Conservation (phyloP, 257 asterid species). For the Przewalskia tangutica region DNA sequence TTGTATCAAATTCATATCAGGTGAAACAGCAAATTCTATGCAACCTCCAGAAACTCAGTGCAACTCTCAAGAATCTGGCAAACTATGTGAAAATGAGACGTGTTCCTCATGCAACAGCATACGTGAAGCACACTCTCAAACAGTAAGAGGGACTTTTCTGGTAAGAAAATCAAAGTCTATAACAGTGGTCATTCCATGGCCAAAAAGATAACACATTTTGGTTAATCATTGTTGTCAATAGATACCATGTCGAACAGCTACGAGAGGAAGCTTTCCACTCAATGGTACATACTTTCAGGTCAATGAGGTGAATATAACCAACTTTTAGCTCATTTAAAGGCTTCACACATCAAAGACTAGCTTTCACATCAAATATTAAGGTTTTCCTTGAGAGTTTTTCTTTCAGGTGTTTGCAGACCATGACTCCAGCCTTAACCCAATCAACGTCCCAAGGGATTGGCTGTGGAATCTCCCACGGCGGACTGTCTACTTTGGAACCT, state of each 20-base stretch:
- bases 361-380: not conserved
- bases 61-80: slow-evolving; percentile 48
- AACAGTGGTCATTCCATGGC: not conserved
- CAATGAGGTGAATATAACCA: slow-evolving; percentile 58
- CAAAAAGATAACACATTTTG: slow-evolving; percentile 1
- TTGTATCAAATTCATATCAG: slow-evolving; percentile 26
- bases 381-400: slow-evolving; percentile 6
- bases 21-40: slow-evolving; percentile 79
- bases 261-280: slow-evolving; percentile 98
- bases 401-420: slow-evolving; percentile 94
- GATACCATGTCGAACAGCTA: slow-evolving; percentile 98
- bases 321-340: slow-evolving; percentile 8
- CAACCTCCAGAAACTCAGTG: slow-evolving; percentile 82
- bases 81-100: slow-evolving; percentile 63
- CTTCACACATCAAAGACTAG: slow-evolving; percentile 1
- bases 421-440: slow-evolving; percentile 70
- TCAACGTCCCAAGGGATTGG: slow-evolving; percentile 81
- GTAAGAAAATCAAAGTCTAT: slow-evolving; percentile 25
- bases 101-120: slow-evolving; percentile 80
- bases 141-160: slow-evolving; percentile 93
- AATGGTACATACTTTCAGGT: slow-evolving; percentile 98
- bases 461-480: slow-evolving; percentile 84
- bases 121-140: slow-evolving; percentile 79
- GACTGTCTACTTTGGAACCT: slow-evolving; percentile 93
- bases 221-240: slow-evolving; percentile 21